Conservation (phyloP, 208 protist genomes). For the Blechomonas ayalai region DNA sequence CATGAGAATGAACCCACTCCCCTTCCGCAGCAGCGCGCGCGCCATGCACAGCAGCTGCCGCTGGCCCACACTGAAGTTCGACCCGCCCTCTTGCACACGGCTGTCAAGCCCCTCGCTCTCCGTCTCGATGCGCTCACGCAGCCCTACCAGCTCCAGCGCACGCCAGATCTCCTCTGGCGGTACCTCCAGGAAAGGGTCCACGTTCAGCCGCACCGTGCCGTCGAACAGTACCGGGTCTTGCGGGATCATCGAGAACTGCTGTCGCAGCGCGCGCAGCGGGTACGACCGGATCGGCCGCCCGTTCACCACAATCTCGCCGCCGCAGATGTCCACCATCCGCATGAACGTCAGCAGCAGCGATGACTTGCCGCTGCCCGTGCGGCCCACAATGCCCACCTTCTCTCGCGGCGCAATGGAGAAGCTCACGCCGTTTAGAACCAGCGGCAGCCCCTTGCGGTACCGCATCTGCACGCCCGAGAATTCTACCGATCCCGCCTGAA, state of each 20-base stretch:
- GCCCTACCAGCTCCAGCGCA: conserved; percentile 39
- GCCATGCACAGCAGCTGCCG: conserved; percentile 71
- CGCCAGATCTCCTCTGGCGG: conserved; percentile 26
- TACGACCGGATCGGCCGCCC: conserved; percentile 25
- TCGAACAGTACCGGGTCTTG: conserved; percentile 82
- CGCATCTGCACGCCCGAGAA: conserved; percentile 63
- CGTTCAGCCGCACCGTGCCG: conserved; percentile 64
- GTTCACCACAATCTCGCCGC: conserved; percentile 39
- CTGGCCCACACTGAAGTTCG: conserved; percentile 72
- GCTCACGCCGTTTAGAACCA: conserved; percentile 53
- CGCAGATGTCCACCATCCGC: conserved; percentile 54
- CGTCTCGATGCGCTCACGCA: conserved; percentile 18
- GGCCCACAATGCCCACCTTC: conserved; percentile 82
- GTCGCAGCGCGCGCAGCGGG: conserved; percentile 39
- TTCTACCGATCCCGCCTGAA: conserved; percentile 24
- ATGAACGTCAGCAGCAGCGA: conserved; percentile 72
- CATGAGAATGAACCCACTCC: conserved; percentile 69
- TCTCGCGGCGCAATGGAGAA: conserved; percentile 46
- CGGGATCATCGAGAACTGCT: conserved; percentile 73
- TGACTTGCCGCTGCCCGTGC: conserved; percentile 84
- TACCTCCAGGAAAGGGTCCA: conserved; percentile 48
- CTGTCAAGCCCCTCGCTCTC: conserved; percentile 12
- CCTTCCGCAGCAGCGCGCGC: conserved; percentile 48
- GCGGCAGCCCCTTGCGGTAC: conserved; percentile 54
- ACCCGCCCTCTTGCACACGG: conserved; percentile 31